Evolutionary conservation across 2,329 filamentous ascomycete genomes (phyloP), one percentile per base, ranked within the genome.

Genomic region (Scytalidium sp.): DNA sequence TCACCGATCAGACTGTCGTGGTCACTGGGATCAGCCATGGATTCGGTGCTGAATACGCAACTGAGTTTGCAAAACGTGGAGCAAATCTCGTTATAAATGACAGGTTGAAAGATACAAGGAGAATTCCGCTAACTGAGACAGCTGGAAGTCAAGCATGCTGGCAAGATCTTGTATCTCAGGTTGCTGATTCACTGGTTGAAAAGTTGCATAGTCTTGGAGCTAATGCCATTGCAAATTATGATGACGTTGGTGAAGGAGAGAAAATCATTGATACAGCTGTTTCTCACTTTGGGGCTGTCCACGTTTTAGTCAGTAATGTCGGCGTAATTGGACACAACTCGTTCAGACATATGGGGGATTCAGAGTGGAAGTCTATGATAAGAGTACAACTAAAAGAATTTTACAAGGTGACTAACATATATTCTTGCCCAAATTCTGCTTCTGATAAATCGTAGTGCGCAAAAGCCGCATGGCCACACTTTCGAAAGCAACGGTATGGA

Each of bases 301-400:
- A 97, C 69, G 76, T 97, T 56, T 84, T 97, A 63, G 87, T 97
- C 73, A 97, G 97, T 80, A 97, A 97, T 67, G 92, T 93, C 54
- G 91, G 92, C 63, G 96, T 96, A n/a, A n/a, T n/a, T n/a, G n/a
- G n/a, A n/a, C n/a, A n/a, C n/a, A n/a, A n/a, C n/a, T n/a, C n/a
- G n/a, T 96, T 97, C 78, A 95, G 94, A 81, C 96, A 96, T 75
- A 93, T 96, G 81, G 92, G 87, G 70, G 92, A 97, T 70, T 73
- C 85, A 65, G 92, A 97, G 71, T 97, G 92, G 92, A 92, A 97
- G 66, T 74, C 96, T 57, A 87, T 96, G 68, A 88, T 91, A 73
- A 85, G 84, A 69, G 91, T 96, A 51, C 91, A 97, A 71, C 84
- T 96, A 63, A 86, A 83, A 66, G 92, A 93, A 61, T 84, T 90